Evolutionary conservation across 2,329 filamentous ascomycete species (phyloP), one percentile per base, ranked within the genome.

Genomic region (Chalara sp.): DNA sequence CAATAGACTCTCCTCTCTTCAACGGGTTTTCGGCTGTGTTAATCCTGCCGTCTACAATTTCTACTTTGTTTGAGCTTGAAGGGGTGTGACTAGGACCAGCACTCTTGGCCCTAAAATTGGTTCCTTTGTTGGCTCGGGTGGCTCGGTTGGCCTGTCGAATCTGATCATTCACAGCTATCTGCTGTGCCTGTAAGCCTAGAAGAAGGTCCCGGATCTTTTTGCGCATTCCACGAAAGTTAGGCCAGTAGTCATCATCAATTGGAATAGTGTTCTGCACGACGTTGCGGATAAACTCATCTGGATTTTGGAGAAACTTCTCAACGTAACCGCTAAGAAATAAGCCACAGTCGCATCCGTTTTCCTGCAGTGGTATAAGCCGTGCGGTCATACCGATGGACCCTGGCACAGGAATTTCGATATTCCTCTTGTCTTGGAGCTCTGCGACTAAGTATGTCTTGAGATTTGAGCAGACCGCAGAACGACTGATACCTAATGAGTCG

Each of bases 301-400:
- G 92, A 53, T 89, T 71, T 48, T 81, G 75, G 12, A 95, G 76
- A 56, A 99, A 96, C 56, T 87, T 83, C 57, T 89, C 80, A 48
- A 95, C 75, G 62, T 97, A 99, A 2, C 84, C 86, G 4, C 96
- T 72, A 3, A 97, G 72, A 60, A 87, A 99, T 0, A 96, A 72
- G 6, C 93, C 93, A 62, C 93, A 99, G 65, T 99, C 93, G 54
- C 81, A 91, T 59, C 78, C 87, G 63, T 99, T 97, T 46, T 80
- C 70, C 66, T 99, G 93, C 54, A 79, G 71, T 0, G 93, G 92
- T 11, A 96, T 84, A 6, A 78, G 75, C 53, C 80, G 86, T 5
- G 87, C 88, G 39, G 82, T 89, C 73, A 87, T 82, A 4, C 79
- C 81, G 32, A 70, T 49, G 13, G 57, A 49, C 13, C 53, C 48